Evolutionary conservation across 345 rosid genomes (phyloP).

Genomic region (Theobroma cacao): DNA sequence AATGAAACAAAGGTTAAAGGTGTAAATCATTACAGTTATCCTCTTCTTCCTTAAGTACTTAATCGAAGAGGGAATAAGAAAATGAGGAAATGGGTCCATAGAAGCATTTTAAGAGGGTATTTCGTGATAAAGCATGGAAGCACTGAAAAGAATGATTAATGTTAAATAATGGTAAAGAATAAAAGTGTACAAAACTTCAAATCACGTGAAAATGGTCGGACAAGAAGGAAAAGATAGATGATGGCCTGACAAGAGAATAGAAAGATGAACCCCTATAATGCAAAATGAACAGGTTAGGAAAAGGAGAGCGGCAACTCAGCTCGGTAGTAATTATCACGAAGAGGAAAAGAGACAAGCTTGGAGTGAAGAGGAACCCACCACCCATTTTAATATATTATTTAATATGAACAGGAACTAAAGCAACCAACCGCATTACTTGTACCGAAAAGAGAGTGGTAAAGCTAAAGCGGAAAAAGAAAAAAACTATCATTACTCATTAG

Average conservation of each 20-base stretch:
- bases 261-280: neutral
- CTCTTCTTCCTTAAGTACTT: neutral
- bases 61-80: neutral
- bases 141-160: neutral
- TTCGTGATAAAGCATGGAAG: neutral
- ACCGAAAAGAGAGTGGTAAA: neutral
- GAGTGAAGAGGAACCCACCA: slow-evolving; percentile 6
- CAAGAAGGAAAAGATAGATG: neutral
- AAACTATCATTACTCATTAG: neutral
- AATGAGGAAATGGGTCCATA: neutral
- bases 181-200: neutral
- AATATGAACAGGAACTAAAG: neutral
- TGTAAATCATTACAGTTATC: neutral
- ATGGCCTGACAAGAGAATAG: neutral
- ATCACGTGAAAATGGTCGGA: neutral
- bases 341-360: neutral
- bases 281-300: neutral
- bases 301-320: neutral
- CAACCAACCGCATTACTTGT: neutral
- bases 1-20: neutral
- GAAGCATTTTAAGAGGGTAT: neutral
- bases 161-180: neutral
- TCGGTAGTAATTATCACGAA: neutral
- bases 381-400: neutral
- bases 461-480: neutral